phyloP scores from a whole-genome alignment of 306 rosid species.

The Aeschynomene evenia region DNA sequence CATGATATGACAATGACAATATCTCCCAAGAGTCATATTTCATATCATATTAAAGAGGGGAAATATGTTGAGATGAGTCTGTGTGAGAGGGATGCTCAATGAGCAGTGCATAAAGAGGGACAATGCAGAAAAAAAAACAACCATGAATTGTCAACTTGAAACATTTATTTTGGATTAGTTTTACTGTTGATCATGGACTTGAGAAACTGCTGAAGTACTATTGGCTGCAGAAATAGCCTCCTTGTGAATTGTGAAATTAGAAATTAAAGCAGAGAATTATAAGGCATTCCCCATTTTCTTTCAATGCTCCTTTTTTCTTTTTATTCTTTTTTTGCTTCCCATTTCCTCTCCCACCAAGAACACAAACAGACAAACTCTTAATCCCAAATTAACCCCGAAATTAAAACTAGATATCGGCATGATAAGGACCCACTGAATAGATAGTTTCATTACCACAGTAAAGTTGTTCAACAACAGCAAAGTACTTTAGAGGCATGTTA shows the following conservation, averaged over 20 bases:
- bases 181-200: no score
- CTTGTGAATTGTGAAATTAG: not conserved
- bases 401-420: not conserved
- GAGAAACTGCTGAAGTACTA: not conserved
- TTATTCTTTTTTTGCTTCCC: not conserved
- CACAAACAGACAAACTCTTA: not conserved
- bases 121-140: no score
- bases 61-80: no score
- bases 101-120: no score
- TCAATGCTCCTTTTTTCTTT: no score
- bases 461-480: not conserved
- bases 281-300: not conserved
- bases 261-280: not conserved
- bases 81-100: no score
- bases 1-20: no score
- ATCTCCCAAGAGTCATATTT: no score
- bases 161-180: no score
- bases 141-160: no score
- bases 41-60: no score
- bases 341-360: not conserved
- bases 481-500: not conserved
- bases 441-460: not conserved
- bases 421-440: not conserved
- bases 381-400: not conserved
- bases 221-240: not conserved